Evolutionary conservation across 208 protist genomes (phyloP).

Genomic region (Leishmania turanica): DNA sequence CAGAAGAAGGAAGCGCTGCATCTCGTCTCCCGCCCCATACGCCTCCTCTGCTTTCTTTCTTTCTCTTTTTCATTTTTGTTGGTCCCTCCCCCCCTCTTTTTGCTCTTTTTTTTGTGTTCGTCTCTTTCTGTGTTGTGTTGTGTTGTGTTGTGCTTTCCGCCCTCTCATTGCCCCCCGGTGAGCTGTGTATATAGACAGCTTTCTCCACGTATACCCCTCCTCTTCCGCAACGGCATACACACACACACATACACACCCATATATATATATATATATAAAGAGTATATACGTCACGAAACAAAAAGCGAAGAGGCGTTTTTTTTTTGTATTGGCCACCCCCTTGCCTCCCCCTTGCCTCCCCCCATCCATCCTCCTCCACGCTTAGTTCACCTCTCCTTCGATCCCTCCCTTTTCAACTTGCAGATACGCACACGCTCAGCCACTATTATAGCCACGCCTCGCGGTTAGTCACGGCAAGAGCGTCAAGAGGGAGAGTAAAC

Average conservation of each 20-base stretch:
- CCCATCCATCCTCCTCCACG: background rate
- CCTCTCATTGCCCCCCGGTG: background rate
- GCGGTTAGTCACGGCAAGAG: background rate
- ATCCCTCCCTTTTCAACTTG: background rate
- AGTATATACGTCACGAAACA: background rate
- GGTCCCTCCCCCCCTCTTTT: background rate
- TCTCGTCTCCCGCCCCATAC: background rate
- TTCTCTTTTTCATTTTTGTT: no score
- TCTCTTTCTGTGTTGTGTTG: background rate
- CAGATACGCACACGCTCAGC: background rate
- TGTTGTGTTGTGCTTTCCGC: background rate
- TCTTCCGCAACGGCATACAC: background rate
- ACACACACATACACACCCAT: background rate
- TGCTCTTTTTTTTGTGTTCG: background rate
- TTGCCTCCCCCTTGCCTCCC: no score
- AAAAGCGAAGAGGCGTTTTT: background rate
- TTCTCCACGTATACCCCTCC: background rate
- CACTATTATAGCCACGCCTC: background rate
- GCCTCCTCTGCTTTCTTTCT: background rate
- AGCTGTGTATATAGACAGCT: slow-evolving; percentile 2
- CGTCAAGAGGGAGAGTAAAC: background rate
- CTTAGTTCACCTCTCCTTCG: background rate
- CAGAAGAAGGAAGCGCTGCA: no score
- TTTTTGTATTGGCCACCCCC: background rate
- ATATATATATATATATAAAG: background rate